Evolutionary conservation across 495 filamentous ascomycete genomes (phyloP).

Genomic region (Neurospora terricola): DNA sequence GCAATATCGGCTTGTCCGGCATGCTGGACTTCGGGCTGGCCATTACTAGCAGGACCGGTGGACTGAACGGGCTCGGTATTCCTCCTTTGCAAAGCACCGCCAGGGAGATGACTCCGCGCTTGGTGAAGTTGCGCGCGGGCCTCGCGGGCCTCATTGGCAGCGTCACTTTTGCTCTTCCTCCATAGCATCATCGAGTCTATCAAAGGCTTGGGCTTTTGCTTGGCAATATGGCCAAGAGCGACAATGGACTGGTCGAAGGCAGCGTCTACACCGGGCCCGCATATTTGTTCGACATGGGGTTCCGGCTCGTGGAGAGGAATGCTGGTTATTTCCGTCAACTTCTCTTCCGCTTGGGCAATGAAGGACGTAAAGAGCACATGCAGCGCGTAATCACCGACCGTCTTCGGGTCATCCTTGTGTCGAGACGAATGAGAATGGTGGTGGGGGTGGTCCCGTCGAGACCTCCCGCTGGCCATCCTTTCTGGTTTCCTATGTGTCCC

Average conservation of each 20-base stretch:
- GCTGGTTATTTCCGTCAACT: constrained; percentile 75
- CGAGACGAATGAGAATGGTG: constrained; percentile 77
- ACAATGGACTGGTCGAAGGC: constrained; percentile 94
- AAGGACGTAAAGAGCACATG: constrained; percentile 93
- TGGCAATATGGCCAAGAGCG: constrained; percentile 85
- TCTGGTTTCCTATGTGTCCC: constrained; percentile 43
- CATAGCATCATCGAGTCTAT: constrained; percentile 97
- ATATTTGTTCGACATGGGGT: constrained; percentile 74
- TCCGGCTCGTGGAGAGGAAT: constrained; percentile 58
- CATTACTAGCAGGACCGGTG: constrained; percentile 4
- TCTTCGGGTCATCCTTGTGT: constrained; percentile 66
- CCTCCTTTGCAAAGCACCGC: constrained; percentile 30
- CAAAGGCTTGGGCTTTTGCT: constrained; percentile 86
- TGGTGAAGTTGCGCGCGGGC: constrained; percentile 51
- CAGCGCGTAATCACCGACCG: constrained; percentile 90
- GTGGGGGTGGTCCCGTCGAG: constrained; percentile 61
- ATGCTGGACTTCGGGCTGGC: constrained; percentile 5
- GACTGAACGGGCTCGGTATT: constrained; percentile 41
- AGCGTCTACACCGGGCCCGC: constrained; percentile 77
- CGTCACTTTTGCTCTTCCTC: constrained; percentile 90
- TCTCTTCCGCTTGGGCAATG: constrained; percentile 81
- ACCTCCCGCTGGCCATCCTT: constrained; percentile 53
- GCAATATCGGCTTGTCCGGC: constrained; percentile 2
- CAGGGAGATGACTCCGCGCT: constrained; percentile 30
- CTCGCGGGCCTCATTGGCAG: constrained; percentile 53